These are phyloP conservation scores for Colletotrichum gigasporum DNA, from an alignment of 2,329 filamentous ascomycete species.

Conservation along the genomic window DNA sequence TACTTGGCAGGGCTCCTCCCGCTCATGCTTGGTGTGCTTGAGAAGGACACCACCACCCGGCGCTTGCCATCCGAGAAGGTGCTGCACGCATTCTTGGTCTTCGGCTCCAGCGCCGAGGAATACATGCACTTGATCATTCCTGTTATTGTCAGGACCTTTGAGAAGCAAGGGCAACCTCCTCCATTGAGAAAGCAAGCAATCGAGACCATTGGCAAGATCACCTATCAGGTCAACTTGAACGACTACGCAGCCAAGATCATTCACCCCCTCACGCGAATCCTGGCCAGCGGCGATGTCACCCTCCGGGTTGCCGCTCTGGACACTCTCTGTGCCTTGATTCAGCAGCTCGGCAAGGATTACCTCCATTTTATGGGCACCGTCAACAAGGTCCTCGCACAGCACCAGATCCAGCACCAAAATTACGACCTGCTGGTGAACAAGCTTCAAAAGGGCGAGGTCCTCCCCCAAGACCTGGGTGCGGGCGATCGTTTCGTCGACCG, in stretches of 20 bases:
- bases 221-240: conserved; percentile 94
- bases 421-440: conserved; percentile 94
- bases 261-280: conserved; percentile 86
- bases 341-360: conserved; percentile 95
- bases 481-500: conserved; percentile 82
- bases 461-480: conserved; percentile 94
- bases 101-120: conserved; percentile 94
- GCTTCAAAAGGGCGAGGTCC: conserved; percentile 89
- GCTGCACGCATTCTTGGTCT: conserved; percentile 93
- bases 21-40: conserved; percentile 92
- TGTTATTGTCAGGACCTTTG: conserved; percentile 92
- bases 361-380: conserved; percentile 93
- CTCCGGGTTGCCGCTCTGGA: conserved; percentile 88
- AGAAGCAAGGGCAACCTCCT: conserved; percentile 83
- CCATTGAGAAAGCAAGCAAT: conserved; percentile 89
- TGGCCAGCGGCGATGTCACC: conserved; percentile 76
- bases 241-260: conserved; percentile 97
- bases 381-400: conserved; percentile 82
- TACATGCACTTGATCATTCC: conserved; percentile 99
- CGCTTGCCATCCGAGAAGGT: conserved; percentile 89
- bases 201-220: conserved; percentile 93
- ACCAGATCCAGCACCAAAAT: conserved; percentile 88
- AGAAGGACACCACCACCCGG: conserved; percentile 81
- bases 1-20: conserved; percentile 90
- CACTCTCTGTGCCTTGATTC: conserved; percentile 93